phyloP scores from a whole-genome alignment of 495 filamentous ascomycete species.

The Sabuloglossum arenarium region DNA sequence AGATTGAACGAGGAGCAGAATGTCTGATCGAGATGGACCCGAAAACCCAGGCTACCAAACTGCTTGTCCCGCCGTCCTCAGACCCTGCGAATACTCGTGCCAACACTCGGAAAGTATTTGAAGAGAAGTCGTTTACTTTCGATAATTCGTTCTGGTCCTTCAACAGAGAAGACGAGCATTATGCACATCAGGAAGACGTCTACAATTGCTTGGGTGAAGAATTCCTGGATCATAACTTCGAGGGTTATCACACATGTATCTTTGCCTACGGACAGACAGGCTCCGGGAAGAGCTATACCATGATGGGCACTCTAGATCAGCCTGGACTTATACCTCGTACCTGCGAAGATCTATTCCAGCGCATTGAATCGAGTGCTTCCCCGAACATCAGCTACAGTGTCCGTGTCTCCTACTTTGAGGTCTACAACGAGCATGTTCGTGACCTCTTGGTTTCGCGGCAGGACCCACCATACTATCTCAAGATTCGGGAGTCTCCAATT shows the following conservation, averaged over 20 bases:
- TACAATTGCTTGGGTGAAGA: conserved; percentile 92
- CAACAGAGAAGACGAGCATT: conserved; percentile 47
- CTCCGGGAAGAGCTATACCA: conserved; percentile 94
- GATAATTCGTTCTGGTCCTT: conserved; percentile 98
- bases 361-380: conserved; percentile 65
- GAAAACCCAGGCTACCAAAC: conserved; percentile 53
- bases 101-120: conserved; percentile 51
- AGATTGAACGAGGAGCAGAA: conserved; percentile 55
- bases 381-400: conserved; percentile 91
- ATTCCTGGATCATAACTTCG: conserved; percentile 97
- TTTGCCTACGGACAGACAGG: conserved; percentile 98
- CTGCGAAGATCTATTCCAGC: conserved; percentile 87
- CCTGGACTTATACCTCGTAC: conserved; percentile 93
- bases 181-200: conserved; percentile 75
- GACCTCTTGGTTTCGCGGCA: conserved; percentile 69
- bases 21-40: conserved; percentile 89
- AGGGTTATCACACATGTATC: conserved; percentile 97
- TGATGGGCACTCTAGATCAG: conserved; percentile 86
- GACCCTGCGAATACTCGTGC: conserved; percentile 46
- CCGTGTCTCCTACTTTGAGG: conserved; percentile 94
- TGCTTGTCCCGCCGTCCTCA: conserved; percentile 42
- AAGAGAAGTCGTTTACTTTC: conserved; percentile 85
- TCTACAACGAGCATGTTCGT: conserved; percentile 98
- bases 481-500: conserved; percentile 84
- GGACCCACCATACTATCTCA: conserved; percentile 74